Evolutionary conservation across 352 stramenopile genomes (phyloP), one percentile per base, ranked within the genome.

Genomic region (Phytopythium boreale): DNA sequence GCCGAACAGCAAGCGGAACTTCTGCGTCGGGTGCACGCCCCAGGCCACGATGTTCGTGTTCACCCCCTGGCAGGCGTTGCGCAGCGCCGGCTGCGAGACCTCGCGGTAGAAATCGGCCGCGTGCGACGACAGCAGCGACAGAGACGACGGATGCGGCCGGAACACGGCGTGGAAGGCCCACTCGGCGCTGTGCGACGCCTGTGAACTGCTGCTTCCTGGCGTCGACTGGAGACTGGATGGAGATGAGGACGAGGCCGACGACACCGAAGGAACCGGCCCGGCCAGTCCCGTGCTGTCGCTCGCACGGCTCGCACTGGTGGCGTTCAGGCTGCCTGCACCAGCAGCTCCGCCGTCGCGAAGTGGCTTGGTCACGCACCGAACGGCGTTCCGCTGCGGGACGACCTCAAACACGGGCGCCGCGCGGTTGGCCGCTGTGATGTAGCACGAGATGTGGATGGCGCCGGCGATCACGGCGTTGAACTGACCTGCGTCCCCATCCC

Each of bases 151-250:
- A 17, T 2, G 66, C n/a, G 81, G 83, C 15, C 72, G 57, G 64
- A 90, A 90, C 14, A 90, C 72, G 19, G 71, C 70, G 59, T 89
- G 58, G 60, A 92, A 89, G 17, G 76, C 67, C 81, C 84, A 92
- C 43, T 88, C 83, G 17, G 66, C 78, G 19, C 36, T 72, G 44
- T 27, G 11, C 3, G 20, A 14, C 19, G 44, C 7, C 5, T 39
- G 5, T 5, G 34, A 39, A 10, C 34, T 10, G 43, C 43, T 50
- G n/a, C n/a, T n/a, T n/a, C n/a, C n/a, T n/a, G n/a, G n/a, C n/a
- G n/a, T n/a, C n/a, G n/a, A n/a, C n/a, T 26, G 57, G 24, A 43
- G 57, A 49, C 46, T 55, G 22, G 20, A 20, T 5, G 43, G 43
- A 12, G 43, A 49, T n/a, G 43, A 10, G 14, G 43, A 49, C 9